These are phyloP conservation scores for Trichoderma arundinaceum DNA, from an alignment of 2,329 filamentous ascomycete genomes.

Conservation along the genomic window DNA sequence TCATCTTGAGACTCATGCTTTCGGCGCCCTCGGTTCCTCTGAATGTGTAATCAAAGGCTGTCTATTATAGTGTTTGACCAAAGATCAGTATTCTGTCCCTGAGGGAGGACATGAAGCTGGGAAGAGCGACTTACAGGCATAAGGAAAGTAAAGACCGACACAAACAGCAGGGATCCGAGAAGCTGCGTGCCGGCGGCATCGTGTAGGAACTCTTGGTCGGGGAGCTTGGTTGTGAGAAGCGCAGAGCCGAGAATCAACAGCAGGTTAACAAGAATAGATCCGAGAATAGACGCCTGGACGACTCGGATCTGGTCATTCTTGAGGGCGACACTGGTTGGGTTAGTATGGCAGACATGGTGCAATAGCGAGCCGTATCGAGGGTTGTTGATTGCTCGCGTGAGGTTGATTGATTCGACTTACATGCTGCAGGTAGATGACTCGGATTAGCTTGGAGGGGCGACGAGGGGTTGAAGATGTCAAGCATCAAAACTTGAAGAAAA, in stretches of 20 bases:
- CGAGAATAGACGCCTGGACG: slow-evolving; percentile 76
- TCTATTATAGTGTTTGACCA: slow-evolving; percentile 37
- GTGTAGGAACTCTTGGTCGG: slow-evolving; percentile 66
- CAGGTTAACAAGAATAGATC: slow-evolving; percentile 78
- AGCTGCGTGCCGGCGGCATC: slow-evolving; percentile 45
- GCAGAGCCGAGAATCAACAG: slow-evolving; percentile 78
- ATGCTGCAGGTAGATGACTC: slow-evolving; percentile 3
- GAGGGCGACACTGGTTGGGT: slow-evolving; percentile 52
- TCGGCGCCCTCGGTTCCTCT: slow-evolving; percentile 62
- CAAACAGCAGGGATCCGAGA: slow-evolving; percentile 45
- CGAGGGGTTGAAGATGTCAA: not conserved
- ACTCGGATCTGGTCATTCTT: slow-evolving; percentile 70
- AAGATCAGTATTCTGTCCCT: not conserved
- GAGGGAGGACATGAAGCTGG: too few relatives aligned
- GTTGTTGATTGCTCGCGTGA: not conserved
- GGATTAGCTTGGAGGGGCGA: slow-evolving; percentile 8
- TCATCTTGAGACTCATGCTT: slow-evolving; percentile 70
- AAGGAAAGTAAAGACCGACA: slow-evolving; percentile 48
- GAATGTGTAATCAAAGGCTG: slow-evolving; percentile 58
- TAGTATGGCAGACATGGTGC: not conserved
- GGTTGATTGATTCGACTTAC: slow-evolving; percentile 14
- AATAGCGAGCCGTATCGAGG: not conserved
- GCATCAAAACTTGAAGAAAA: not conserved
- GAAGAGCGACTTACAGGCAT: slow-evolving; percentile 42
- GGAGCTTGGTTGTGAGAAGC: slow-evolving; percentile 71